These are phyloP conservation scores for Pachyrhizus erosus DNA, from an alignment of 306 rosid species.

Conservation along the genomic window DNA sequence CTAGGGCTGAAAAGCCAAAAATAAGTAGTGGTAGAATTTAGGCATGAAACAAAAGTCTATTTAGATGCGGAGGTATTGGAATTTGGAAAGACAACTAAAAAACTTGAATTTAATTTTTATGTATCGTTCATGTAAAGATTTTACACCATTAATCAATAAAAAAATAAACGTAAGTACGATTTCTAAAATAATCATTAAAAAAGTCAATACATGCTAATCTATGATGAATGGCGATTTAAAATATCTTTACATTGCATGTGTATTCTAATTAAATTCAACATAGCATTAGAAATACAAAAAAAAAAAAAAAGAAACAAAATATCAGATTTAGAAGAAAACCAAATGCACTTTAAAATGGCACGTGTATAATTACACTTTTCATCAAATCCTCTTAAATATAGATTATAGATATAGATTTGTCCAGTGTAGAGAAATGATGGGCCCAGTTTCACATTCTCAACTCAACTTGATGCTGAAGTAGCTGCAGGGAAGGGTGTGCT, in stretches of 20 bases:
- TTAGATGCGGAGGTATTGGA: neutral
- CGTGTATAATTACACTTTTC: neutral
- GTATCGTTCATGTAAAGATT: no score
- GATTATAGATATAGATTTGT: neutral
- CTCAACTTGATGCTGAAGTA: conserved; percentile 66
- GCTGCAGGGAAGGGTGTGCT: conserved; percentile 75
- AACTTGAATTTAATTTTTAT: neutral
- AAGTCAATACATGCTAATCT: no score
- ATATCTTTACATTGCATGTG: neutral
- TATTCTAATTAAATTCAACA: no score
- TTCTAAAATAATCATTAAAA: no score
- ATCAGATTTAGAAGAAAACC: no score
- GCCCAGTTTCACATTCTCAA: conserved; percentile 59
- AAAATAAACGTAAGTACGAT: no score
- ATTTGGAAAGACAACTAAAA: neutral
- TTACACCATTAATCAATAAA: no score
- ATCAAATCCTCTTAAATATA: neutral
- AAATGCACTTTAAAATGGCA: neutral
- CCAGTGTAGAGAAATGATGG: conserved; percentile 37
- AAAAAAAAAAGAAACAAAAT: neutral
- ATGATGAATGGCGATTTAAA: no score
- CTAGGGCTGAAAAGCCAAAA: neutral
- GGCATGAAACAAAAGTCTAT: neutral
- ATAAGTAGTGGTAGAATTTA: no score
- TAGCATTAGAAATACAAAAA: no score